phyloP scores from a whole-genome alignment of 2,329 filamentous ascomycete genomes.

The Diaporthe capsici region DNA sequence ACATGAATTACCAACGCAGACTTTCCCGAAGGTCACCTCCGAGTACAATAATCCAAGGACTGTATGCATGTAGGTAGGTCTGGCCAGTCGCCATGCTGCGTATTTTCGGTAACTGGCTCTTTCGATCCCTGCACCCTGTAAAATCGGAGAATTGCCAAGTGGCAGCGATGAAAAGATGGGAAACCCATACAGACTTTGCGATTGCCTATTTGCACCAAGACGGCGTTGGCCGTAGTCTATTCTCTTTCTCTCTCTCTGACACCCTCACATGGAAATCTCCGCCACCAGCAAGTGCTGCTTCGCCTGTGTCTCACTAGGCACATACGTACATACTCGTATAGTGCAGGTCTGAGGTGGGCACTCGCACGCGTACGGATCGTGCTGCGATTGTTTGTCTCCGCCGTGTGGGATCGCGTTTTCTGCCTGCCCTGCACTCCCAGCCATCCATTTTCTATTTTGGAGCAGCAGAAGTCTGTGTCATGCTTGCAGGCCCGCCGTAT shows the following conservation, averaged over 20 bases:
- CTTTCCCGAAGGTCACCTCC: background rate
- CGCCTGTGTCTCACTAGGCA: background rate
- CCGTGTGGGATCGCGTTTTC: constrained; percentile 15
- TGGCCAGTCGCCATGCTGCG: background rate
- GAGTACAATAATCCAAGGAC: background rate
- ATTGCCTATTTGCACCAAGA: background rate
- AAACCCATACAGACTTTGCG: background rate
- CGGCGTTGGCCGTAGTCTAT: background rate
- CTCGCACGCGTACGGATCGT: background rate
- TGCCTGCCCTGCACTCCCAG: constrained; percentile 32
- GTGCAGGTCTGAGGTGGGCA: background rate
- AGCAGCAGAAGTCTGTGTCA: constrained; percentile 16
- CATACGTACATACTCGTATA: background rate
- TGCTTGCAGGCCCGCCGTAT: constrained; percentile 20
- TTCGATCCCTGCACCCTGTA: constrained; percentile 5
- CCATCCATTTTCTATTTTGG: constrained; percentile 35
- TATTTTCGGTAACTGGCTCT: background rate
- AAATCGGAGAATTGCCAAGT: background rate
- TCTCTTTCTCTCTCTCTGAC: background rate
- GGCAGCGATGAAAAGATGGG: background rate
- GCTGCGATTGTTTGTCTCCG: constrained; percentile 20
- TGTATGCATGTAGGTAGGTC: background rate
- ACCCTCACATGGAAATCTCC: background rate
- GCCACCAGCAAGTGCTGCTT: constrained; percentile 14
- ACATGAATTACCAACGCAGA: too few relatives aligned